Base-by-base conservation (phyloP, 139 green algal genomes). In the Dunaliella primolecta region DNA sequence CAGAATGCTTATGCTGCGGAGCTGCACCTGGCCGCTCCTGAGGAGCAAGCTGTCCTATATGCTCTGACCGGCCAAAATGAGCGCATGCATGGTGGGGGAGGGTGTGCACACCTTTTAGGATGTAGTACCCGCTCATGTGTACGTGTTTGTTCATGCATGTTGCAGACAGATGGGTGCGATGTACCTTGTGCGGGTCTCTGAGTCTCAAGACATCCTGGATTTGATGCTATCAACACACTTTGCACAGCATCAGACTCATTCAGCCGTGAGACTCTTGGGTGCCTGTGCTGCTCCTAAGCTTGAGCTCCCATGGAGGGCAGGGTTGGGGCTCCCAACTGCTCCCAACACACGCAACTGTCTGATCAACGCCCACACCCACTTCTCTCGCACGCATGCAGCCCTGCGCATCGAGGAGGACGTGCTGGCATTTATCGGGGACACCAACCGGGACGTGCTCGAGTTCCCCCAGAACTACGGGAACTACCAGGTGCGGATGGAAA, bases 331-430 rank as follows among this genome's bases (percentile, higher is more conserved):
- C 46, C 46, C 15, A 25, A 64, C 15, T 7, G 15, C n/a, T n/a
- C n/a, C n/a, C n/a, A 64, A 64, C 46, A 64, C 46, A 64, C 46
- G n/a, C 46, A 25, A 15, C 15, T 64, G 46, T 64, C 46, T 64
- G 46, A 64, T 64, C 46, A 64, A 7, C 46, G 7, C 46, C n/a
- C n/a, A n/a, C n/a, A n/a, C n/a, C n/a, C n/a, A n/a, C n/a, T n/a
- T n/a, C n/a, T n/a, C n/a, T n/a, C n/a, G n/a, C 46, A 30, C 2
- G 1, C 15, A 57, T 75, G 78, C 78, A 83, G 78, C 70, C 23
- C 29, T 83, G 78, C 78, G 34, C 2, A n/a, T 83, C 21, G 78
- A 83, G 37, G 31, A 83, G 29, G 78, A 83, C 20, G 78, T 83
- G 37, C 37, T 83, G 21, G 7, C 2, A 1, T 83, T 83, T 29